Evolutionary conservation across 495 filamentous ascomycete genomes (phyloP).

Genomic region (Penicillium simplicissimum): DNA sequence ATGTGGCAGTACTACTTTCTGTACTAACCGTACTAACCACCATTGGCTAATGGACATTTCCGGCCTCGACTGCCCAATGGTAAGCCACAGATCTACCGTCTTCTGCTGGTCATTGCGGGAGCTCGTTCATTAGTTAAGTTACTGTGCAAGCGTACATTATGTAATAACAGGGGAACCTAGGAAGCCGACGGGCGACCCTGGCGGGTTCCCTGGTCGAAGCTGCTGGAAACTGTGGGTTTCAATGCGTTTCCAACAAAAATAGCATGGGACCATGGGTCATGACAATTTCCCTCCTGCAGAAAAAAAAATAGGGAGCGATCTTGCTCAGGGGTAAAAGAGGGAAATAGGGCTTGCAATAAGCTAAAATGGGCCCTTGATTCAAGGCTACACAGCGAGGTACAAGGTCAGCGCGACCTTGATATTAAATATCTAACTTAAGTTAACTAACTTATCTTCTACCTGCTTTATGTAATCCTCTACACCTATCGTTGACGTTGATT

Average conservation of each 20-base stretch:
- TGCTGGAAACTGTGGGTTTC: slow-evolving; percentile 16
- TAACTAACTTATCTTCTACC: no score
- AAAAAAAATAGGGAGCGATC: background rate
- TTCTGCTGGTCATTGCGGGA: slow-evolving; percentile 11
- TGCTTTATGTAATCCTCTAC: no score
- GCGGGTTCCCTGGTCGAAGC: slow-evolving; percentile 21
- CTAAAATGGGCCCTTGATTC: background rate
- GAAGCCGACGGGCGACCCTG: slow-evolving; percentile 6
- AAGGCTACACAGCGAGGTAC: slow-evolving; percentile 7
- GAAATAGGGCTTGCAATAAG: background rate
- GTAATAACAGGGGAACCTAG: slow-evolving; percentile 27
- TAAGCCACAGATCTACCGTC: slow-evolving; percentile 21
- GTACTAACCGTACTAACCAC: background rate
- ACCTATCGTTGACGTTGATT: slow-evolving; percentile 6
- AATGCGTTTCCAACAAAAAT: slow-evolving; percentile 2
- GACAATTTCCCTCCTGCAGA: background rate
- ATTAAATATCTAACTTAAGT: background rate
- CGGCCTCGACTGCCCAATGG: slow-evolving; percentile 16
- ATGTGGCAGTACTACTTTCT: background rate
- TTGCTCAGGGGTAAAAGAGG: background rate
- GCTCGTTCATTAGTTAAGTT: slow-evolving; percentile 13
- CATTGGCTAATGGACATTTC: slow-evolving; percentile 3
- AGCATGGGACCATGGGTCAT: slow-evolving; percentile 1
- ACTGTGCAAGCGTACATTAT: slow-evolving; percentile 11
- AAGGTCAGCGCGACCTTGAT: slow-evolving; percentile 1